Evolutionary conservation across 2,329 filamentous ascomycete species (phyloP), one percentile per base, ranked within the genome.

Genomic region (Zymoseptoria ardabiliae): DNA sequence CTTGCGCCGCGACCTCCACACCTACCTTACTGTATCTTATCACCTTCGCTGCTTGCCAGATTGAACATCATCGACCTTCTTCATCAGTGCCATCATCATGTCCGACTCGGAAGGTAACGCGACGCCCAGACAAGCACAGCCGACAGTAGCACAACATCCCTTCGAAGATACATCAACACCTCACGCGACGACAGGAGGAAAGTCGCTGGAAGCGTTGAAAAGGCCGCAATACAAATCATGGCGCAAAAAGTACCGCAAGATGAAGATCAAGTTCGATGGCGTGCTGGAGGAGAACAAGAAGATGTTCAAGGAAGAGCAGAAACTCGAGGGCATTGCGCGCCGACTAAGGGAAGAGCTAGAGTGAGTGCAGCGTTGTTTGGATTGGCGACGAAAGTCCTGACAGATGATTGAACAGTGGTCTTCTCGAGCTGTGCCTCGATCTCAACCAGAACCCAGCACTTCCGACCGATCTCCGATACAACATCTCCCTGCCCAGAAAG

Each of bases 321-420:
- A 88, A 74, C 89, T 92, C 41, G 85, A 88, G 62, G 85, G 87
- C 65, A 88, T 90, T 3, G 89, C 91, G 21, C 91, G 90, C 73
- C 84, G 91, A 56, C 82, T 99, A 61, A 88, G 91, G 58, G 86
- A 95, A 69, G 89, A 97, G 76, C 96, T 96, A 68, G 93, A 97
- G 92, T 96, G 82, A 70, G 87, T 75, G 41, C 19, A 9, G 52
- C 45, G 20, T 9, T 8, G 23, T 11, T 20, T 21, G 3, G 17
- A 35, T 22, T 21, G n/a, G 56, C 49, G 17, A 45, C 50, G 50
- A 23, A 50, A 19, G 13, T n/a, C 50, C 56, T 55, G 63, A 69
- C 58, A 64, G 48, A 66, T 50, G 6, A 2, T 2, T 9, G 20
- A 4, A 19, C 68, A 97, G 92, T 74, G 91, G 92, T 73, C 78